Conservation (phyloP, 306 rosid genomes). For the Castanea mollissima region DNA sequence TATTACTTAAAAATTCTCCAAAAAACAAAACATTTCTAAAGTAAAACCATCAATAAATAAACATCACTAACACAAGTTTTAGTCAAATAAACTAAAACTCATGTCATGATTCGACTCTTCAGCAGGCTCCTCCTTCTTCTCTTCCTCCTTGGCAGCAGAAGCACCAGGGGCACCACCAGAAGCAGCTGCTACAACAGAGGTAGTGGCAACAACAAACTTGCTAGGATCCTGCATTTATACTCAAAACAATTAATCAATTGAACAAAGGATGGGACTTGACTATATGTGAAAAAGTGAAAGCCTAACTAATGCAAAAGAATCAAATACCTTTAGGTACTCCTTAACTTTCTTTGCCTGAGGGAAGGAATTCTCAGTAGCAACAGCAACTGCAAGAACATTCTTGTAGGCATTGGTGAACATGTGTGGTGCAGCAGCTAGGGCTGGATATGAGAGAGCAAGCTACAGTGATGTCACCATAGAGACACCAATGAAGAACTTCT, state of each 20-base stretch:
- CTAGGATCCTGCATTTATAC: slow-evolving; percentile 41
- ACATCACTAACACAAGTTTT: neutral
- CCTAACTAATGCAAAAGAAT: neutral
- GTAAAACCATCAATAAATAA: neutral
- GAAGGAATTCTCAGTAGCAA: slow-evolving; percentile 65
- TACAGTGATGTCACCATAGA: slow-evolving; percentile 72
- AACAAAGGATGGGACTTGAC: rapidly evolving
- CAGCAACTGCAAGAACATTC: slow-evolving; percentile 63
- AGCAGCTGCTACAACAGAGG: slow-evolving; percentile 20
- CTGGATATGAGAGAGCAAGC: slow-evolving; percentile 70
- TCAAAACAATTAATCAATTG: neutral
- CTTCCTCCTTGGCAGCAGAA: slow-evolving; percentile 48
- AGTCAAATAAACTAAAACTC: slow-evolving; percentile 47
- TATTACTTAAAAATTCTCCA: neutral
- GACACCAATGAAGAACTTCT: slow-evolving; percentile 72
- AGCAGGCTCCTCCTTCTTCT: slow-evolving; percentile 67
- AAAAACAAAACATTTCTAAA: neutral
- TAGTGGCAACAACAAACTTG: slow-evolving; percentile 47
- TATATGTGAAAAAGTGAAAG: neutral
- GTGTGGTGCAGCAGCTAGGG: slow-evolving; percentile 88
- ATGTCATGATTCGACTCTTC: slow-evolving; percentile 48
- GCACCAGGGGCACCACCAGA: slow-evolving; percentile 36
- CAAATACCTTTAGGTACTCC: slow-evolving; percentile 67
- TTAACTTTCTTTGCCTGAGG: slow-evolving; percentile 75
- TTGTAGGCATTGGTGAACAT: slow-evolving; percentile 77